A percentile compares a stretch with the other conserved stretches of the same genome.
Conservation (phyloP, 345 rosid species). For the Camelina sativa region DNA sequence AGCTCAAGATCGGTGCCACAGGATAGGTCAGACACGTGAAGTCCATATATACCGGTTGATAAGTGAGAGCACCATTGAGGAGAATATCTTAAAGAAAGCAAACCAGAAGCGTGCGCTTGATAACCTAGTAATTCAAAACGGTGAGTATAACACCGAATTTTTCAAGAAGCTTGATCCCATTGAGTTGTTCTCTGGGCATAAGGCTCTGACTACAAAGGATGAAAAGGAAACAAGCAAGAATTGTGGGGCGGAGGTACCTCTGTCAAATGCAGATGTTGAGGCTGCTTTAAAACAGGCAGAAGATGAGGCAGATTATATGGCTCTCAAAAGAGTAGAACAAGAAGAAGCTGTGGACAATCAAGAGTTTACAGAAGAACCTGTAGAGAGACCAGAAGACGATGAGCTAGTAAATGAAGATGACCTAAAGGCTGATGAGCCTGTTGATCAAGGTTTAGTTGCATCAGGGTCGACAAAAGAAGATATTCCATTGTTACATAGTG, state of each 20-base stretch:
- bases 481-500: conserved; percentile 39
- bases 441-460: conserved; percentile 55
- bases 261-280: conserved; percentile 94
- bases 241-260: conserved; percentile 58
- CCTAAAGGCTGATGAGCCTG: conserved; percentile 72
- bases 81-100: conserved; percentile 96
- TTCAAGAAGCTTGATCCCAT: conserved; percentile 99
- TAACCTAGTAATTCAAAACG: conserved; percentile 97
- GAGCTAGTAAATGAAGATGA: conserved; percentile 87
- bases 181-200: conserved; percentile 92
- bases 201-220: conserved; percentile 60
- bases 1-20: conserved; percentile 99
- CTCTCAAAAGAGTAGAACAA: conserved; percentile 93
- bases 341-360: conserved; percentile 99
- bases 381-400: conserved; percentile 89
- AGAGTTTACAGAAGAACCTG: conserved; percentile 96
- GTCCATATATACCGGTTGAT: conserved; percentile 95
- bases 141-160: conserved; percentile 94
- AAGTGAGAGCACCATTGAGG: conserved; percentile 98
- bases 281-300: conserved; percentile 96
- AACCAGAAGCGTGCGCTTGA: conserved; percentile 99
- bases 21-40: conserved; percentile 99
- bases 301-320: conserved; percentile 99
- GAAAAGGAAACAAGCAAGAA: conserved; percentile 56
- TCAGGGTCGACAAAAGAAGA: conserved; percentile 52